Base-by-base conservation (phyloP, 345 rosid genomes). In the Litchi chinensis region DNA sequence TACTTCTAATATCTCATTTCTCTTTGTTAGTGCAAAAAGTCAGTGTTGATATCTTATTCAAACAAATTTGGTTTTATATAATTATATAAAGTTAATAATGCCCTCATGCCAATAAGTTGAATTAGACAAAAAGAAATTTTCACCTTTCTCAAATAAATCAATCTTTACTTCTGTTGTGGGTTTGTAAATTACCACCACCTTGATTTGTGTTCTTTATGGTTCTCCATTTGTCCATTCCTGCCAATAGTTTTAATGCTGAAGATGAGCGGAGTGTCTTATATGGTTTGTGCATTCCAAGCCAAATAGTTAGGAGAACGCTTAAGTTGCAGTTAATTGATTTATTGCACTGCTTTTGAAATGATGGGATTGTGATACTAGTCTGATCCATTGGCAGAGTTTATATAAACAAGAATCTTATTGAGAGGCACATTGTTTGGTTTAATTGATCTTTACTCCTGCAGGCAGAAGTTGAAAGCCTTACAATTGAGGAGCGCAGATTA, bases 401-500 rank as follows among this genome's bases (percentile, higher is more conserved):
- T 59, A 48, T 43, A 32, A 68, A 40, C 39, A 41, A 19, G 1
- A 56, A 13, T 40, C 22, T 54, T 39, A 32, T 43, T 10, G 40
- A 63, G 26, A 63, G 73, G 18, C 52, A 50, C 26, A 46, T 50
- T 62, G 44, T 71, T 79, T 76, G 52, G 16, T 22, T 73, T 50
- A 32, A 22, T 65, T 16, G 41, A 6, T 19, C 50, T 41, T 43
- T 77, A 75, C 39, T 75, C 48, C 26, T 12, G 81, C 87, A 93
- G 98, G 95, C 94, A 65, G 97, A 91, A 86, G 90, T 93, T 76
- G 92, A 90, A 79, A 89, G 81, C 84, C 98, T 94, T 66, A 80
- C 86, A 65, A 78, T 85, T 68, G 91, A 93, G 79, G 98, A 96
- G 77, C 88, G 73, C 69, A 78, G 86, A 83, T 80, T 94, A 65